A percentile compares a stretch with the other conserved stretches of the same genome.
These are phyloP conservation scores for Chionographis japonica DNA, from an alignment of 106 monocot species.

Conservation along the genomic window DNA sequence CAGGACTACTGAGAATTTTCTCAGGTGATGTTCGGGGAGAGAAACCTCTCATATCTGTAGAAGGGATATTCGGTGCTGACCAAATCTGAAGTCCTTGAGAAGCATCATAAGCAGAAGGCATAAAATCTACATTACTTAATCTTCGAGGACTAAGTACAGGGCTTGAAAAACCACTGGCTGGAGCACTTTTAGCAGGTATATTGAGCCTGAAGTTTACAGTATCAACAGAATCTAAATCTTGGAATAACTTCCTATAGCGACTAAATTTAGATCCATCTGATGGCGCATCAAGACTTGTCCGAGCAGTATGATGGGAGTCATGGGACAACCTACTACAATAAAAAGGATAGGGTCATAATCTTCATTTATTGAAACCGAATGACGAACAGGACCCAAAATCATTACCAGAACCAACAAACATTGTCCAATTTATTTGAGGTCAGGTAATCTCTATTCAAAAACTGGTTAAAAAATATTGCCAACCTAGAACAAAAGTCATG, in stretches of 20 bases:
- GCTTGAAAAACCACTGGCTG: slow-evolving; percentile 70
- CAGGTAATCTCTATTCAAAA: no score
- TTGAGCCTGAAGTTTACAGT: slow-evolving; percentile 34
- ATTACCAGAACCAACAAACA: neutral
- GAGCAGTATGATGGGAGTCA: slow-evolving; percentile 8
- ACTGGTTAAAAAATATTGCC: neutral
- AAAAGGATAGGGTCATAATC: neutral
- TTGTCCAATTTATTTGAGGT: neutral
- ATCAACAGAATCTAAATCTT: slow-evolving; percentile 42
- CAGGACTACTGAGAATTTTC: slow-evolving; percentile 38
- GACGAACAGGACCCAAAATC: neutral
- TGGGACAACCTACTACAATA: slow-evolving; percentile 28
- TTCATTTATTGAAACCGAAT: neutral
- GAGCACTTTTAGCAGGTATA: slow-evolving; percentile 80
- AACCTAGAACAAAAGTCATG: neutral
- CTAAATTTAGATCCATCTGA: slow-evolving; percentile 24
- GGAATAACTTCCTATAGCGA: slow-evolving; percentile 17
- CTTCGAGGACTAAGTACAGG: slow-evolving; percentile 69
- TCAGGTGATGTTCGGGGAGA: slow-evolving; percentile 36
- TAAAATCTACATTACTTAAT: slow-evolving; percentile 38
- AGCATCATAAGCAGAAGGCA: slow-evolving; percentile 17
- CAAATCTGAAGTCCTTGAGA: slow-evolving; percentile 32
- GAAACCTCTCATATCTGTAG: slow-evolving; percentile 29
- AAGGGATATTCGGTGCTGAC: slow-evolving; percentile 42
- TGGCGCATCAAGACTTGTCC: slow-evolving; percentile 22